Evolutionary conservation across 2,329 filamentous ascomycete genomes (phyloP), one percentile per base, ranked within the genome.

Genomic region (Metarhizium brunneum): DNA sequence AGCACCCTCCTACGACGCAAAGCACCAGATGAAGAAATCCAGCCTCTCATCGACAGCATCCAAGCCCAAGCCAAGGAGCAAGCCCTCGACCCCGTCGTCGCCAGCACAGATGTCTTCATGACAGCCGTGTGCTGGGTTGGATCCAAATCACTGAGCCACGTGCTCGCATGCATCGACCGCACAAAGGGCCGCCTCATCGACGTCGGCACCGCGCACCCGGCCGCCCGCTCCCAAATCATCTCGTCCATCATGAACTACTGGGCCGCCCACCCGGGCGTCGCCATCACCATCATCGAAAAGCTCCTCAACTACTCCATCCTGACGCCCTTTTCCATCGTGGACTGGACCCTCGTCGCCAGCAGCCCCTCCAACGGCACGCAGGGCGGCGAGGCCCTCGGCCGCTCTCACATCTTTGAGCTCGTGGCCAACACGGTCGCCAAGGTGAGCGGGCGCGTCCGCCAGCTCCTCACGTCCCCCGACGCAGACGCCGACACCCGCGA

Each of bases 291-390:
- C 64, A 82, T 97, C 57, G 92, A 97, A 76, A 97, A 97, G 72
- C 81, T 99, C 5, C 85, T 99, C 63, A 99, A 97, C 74, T 99
- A 96, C 74, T 92, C 89, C 14, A 96, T 99, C 63, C 79, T 99
- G 40, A 91, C 87, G 8, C 94, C 94, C 0, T 77, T 85, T 56
- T 86, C 86, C 16, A 91, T 99, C 32, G 81, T 96, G 50, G 86
- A 95, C 65, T 99, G 94, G 94, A 90, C 90, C 0, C 78, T 99
- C 13, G 78, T 84, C 36, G 84, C 67, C n/a, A 67, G 64, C 50
- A 68, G 70, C 18, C 71, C 90, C 59, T 77, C 71, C n/a, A 67
- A 67, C 47, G 74, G 74, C 45, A 69, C 70, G 10, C 70, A 71
- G 40, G 82, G 83, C 2, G 87, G 87, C 51, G 79, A 81, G 47